Conservation (phyloP, 1,284 basidiomycete species). For the Chondrostereum purpureum region DNA sequence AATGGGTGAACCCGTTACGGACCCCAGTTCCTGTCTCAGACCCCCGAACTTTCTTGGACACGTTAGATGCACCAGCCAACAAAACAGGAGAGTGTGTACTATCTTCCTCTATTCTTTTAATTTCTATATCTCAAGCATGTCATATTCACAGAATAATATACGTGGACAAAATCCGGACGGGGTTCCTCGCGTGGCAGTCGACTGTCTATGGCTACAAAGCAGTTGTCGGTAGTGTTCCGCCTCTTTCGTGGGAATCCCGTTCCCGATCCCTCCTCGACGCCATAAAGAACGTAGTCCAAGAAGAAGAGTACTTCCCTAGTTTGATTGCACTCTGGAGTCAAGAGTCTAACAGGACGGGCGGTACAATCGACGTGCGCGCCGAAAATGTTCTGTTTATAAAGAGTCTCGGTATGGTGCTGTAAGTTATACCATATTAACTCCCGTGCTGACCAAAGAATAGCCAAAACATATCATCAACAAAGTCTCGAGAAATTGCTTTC, state of each 20-base stretch:
- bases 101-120: slow-evolving; percentile 16
- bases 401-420: slow-evolving; percentile 57
- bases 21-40: slow-evolving; percentile 46
- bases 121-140: background rate
- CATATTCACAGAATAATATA: slow-evolving; percentile 38
- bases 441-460: slow-evolving; percentile 30
- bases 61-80: slow-evolving; percentile 35
- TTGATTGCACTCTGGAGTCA: slow-evolving; percentile 64
- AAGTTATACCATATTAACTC: background rate
- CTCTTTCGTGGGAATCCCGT: slow-evolving; percentile 59
- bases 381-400: slow-evolving; percentile 69
- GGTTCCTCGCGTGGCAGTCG: slow-evolving; percentile 82
- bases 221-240: slow-evolving; percentile 37
- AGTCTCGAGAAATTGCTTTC: slow-evolving; percentile 48
- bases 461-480: slow-evolving; percentile 58
- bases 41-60: slow-evolving; percentile 39
- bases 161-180: slow-evolving; percentile 77
- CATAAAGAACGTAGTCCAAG: slow-evolving; percentile 44
- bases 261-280: slow-evolving; percentile 58
- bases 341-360: slow-evolving; percentile 53
- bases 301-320: slow-evolving; percentile 55
- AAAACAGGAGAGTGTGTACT: slow-evolving; percentile 25
- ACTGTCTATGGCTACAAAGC: slow-evolving; percentile 64
- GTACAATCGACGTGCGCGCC: slow-evolving; percentile 48
- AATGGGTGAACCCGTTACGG: slow-evolving; percentile 73